Evolutionary conservation across 192 early-diverging fungal species (phyloP).

Genomic region (Coemansia biformis): DNA sequence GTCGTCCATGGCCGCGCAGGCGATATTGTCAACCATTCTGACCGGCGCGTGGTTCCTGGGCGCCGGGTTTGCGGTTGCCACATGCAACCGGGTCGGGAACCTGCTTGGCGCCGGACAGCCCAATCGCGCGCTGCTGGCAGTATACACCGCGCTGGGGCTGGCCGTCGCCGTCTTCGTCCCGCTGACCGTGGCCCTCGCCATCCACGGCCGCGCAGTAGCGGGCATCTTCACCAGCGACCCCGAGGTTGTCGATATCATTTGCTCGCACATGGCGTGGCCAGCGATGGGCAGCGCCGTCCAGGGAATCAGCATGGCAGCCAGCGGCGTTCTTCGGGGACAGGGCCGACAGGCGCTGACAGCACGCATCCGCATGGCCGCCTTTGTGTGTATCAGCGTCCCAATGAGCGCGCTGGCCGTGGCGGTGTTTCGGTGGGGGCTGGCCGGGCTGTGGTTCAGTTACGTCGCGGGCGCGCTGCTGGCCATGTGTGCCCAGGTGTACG

Average conservation of each 20-base stretch:
- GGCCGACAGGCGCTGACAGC: conserved; percentile 53
- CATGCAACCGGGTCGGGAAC: conserved; percentile 76
- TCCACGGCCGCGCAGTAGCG: conserved; percentile 50
- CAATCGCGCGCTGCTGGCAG: conserved; percentile 49
- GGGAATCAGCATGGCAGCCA: conserved; percentile 56
- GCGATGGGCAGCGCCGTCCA: conserved; percentile 32
- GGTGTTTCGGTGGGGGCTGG: conserved; percentile 52
- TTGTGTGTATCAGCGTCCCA: conserved; percentile 47
- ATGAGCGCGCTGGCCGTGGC: conserved; percentile 43
- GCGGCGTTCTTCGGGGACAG: conserved; percentile 55
- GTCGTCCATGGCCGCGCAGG: conserved; percentile 75
- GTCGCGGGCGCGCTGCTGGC: conserved; percentile 26
- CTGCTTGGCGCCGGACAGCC: conserved; percentile 59
- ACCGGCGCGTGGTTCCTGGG: conserved; percentile 68
- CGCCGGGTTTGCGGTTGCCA: conserved; percentile 62
- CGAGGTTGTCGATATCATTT: conserved; percentile 21
- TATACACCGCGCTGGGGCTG: conserved; percentile 45
- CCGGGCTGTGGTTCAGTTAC: conserved; percentile 65
- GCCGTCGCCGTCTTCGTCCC: conserved; percentile 51
- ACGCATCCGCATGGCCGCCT: conserved; percentile 44
- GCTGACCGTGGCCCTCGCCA: conserved; percentile 53
- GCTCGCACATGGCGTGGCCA: conserved; percentile 28
- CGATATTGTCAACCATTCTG: conserved; percentile 63
- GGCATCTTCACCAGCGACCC: conserved; percentile 47
- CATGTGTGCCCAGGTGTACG: conserved; percentile 16